Evolutionary conservation across 2,329 filamentous ascomycete species (phyloP), one percentile per base, ranked within the genome.

Genomic region (Penicillium sp.): DNA sequence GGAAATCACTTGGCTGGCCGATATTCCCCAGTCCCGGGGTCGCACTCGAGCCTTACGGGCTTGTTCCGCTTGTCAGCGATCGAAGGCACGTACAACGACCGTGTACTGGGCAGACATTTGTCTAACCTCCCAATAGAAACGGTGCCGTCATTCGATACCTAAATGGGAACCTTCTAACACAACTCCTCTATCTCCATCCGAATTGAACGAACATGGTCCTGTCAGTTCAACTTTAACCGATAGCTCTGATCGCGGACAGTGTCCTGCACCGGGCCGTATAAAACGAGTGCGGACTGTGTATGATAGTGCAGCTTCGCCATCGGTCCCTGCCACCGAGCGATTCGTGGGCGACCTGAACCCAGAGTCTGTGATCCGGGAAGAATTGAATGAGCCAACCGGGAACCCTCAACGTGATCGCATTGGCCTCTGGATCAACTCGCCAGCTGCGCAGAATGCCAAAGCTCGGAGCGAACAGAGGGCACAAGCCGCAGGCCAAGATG

Each of bases 271-370:
- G 39, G 14, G 18, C 19, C 22, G 36, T 28, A 38, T 37, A 27
- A 16, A 36, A 13, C 46, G 31, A 41, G 14, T 42, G 12, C 48
- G 37, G n/a, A 30, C 46, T 10, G 31, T 39, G n/a, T 41, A 52
- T 5, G 34, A 48, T 33, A 40, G 41, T 29, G 47, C 52, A 29
- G 38, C 44, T 4, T 46, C 53, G 10, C 43, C 48, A 10, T 46
- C 55, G 3, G 47, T 45, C 25, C 49, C 55, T 7, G 50, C 37
- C 22, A 58, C 60, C 30, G 64, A 65, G 42, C 64, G 68, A 14
- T 72, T 72, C 41, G 69, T 73, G 18, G 69, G 70, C 27, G 68
- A 73, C 44, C 58, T 71, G 2, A 72, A 72, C 44, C 70, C 70
- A 6, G 70, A 73, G 57, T 66, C 70, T 28, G 58, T 70, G 6